A percentile compares a stretch with the other conserved stretches of the same genome.
These are phyloP conservation scores for Colletotrichum coccodes DNA, from an alignment of 2,329 filamentous ascomycete species.

Conservation along the genomic window DNA sequence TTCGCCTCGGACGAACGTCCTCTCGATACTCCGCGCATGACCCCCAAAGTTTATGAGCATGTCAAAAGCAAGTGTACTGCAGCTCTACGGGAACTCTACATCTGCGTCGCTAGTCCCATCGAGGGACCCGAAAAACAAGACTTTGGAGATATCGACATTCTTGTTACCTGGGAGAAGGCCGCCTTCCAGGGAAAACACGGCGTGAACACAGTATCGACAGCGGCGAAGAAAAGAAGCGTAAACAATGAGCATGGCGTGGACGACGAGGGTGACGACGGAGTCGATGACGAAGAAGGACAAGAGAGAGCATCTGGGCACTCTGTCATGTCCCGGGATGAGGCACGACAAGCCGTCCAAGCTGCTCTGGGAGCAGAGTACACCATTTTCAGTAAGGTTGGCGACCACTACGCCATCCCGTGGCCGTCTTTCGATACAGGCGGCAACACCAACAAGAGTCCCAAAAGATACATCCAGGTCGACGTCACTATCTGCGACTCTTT, in stretches of 20 bases:
- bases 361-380: conserved; percentile 56
- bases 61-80: conserved; percentile 58
- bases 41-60: conserved; percentile 62
- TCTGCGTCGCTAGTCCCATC: conserved; percentile 67
- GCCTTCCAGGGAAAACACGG: conserved; percentile 22
- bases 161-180: conserved; percentile 57
- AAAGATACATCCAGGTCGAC: conserved; percentile 73
- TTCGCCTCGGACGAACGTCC: conserved; percentile 60
- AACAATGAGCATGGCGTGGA: background rate
- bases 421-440: conserved; percentile 41
- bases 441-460: background rate
- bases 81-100: conserved; percentile 62
- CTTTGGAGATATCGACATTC: conserved; percentile 79
- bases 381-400: conserved; percentile 40
- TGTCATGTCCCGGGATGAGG: background rate
- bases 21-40: conserved; percentile 75
- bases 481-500: conserved; percentile 62
- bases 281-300: background rate
- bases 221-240: background rate
- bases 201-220: too few species aligned
- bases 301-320: background rate
- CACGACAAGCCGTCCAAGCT: conserved; percentile 20
- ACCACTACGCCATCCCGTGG: conserved; percentile 67
- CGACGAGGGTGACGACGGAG: background rate
- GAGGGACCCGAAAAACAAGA: conserved; percentile 76